Base-by-base conservation (phyloP, 768 basidiomycete genomes). In the Brasilioporus rufonigricans region DNA sequence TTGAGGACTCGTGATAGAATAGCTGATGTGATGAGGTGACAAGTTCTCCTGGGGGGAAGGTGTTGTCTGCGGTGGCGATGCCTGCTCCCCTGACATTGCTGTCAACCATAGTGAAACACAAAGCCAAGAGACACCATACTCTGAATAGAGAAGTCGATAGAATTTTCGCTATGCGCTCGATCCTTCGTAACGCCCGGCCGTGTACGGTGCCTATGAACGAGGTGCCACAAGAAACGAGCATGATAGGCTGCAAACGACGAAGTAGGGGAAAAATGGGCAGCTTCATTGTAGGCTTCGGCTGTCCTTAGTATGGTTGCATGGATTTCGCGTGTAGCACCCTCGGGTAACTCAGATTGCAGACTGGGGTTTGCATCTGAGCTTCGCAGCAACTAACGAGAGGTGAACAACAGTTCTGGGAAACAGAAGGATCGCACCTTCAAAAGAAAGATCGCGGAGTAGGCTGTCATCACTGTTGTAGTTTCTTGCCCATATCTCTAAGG, bases 381-480 rank as follows among this genome's bases (percentile, higher is more conserved):
- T 35, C 89, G 85, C 36, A 91, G 76, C 48, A 93, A 80, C 91
- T 91, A 48, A 36, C 19, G 18, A 50, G 19, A 35, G 41, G 27
- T 62, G 46, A 62, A 50, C 29, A n/a, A 27, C 29, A 3, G 36
- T 24, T 31, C 47, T 12, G 23, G 26, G 39, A 32, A 32, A 32
- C n/a, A 9, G 32, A n/a, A 61, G 71, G 12, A 26, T 23, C 52
- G 49, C 65, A 88, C 91, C 78, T 80, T 86, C 60, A 93, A 74
- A 58, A 93, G 72, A 65, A 91, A 87, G 35, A 93, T 83, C 19
- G 91, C 90, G 44, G 87, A 83, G 63, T 93, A 93, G 24, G 89
- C 91, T 19, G 87, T 88, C 91, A 93, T 93, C 44, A 88, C 82
- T 9, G 87, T 85, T 56, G 91, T 83, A 5, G 88, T 86, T 66